phyloP scores from a whole-genome alignment of 345 rosid species.

The Linum trigynum region DNA sequence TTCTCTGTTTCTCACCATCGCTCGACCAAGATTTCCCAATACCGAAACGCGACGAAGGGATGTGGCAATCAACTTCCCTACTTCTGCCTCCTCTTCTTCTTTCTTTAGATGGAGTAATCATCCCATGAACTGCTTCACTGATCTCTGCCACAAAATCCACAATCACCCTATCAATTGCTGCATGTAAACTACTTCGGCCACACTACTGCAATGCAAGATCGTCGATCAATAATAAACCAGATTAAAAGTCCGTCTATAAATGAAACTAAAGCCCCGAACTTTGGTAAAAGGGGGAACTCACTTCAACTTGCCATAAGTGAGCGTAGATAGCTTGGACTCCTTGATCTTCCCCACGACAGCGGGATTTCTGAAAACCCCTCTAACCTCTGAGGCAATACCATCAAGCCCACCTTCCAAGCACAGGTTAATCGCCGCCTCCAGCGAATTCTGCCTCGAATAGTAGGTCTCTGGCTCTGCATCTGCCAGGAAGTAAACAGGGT shows the following conservation, averaged over 20 bases:
- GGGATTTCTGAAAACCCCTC: conserved; percentile 69
- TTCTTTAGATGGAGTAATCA: conserved; percentile 37
- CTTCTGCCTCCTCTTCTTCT: conserved; percentile 13
- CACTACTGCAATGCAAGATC: conserved; percentile 71
- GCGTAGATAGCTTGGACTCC: conserved; percentile 68
- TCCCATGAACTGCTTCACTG: conserved; percentile 44
- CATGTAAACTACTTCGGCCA: too few relatives aligned
- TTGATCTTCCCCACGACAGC: conserved; percentile 48
- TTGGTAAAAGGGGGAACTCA: conserved; percentile 18
- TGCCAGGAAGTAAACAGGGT: conserved; percentile 86
- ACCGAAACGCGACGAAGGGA: too few relatives aligned
- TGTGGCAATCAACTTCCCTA: too few relatives aligned
- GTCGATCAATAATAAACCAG: too few relatives aligned
- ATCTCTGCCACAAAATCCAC: conserved; percentile 78
- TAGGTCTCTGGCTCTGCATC: conserved; percentile 48
- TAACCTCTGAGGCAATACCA: conserved; percentile 79
- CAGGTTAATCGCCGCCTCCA: conserved; percentile 82
- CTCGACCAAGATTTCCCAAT: too few relatives aligned
- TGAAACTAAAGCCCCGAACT: not conserved
- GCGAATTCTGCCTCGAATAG: conserved; percentile 71
- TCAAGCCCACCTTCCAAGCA: conserved; percentile 68
- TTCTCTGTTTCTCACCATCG: too few relatives aligned
- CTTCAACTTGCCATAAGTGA: conserved; percentile 82
- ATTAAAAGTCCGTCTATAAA: too few relatives aligned
- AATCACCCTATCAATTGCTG: conserved; percentile 87